Conservation (phyloP, 352 stramenopile species). For the Saprolegnia diclina region DNA sequence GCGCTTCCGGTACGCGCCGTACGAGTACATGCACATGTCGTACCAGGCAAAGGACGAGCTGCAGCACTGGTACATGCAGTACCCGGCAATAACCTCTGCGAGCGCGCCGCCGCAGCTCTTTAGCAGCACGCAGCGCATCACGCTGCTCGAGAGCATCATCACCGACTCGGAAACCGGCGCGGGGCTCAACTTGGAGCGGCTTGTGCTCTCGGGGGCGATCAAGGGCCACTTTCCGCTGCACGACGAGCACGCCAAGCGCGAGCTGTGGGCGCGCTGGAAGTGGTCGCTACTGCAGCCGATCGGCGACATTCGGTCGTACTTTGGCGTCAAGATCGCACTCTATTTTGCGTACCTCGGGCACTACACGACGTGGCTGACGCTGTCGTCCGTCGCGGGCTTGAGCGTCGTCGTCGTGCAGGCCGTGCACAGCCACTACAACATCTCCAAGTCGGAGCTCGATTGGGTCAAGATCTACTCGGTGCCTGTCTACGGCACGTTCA, state of each 20-base stretch:
- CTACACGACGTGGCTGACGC: conserved; percentile 92
- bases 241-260: conserved; percentile 55
- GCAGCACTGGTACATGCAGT: conserved; percentile 60
- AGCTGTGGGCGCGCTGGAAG: conserved; percentile 72
- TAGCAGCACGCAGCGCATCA: conserved; percentile 64
- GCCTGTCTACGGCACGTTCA: conserved; percentile 80
- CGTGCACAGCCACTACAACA: conserved; percentile 31
- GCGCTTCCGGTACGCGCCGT: conserved; percentile 62
- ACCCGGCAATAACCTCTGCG: conserved; percentile 30
- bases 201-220: conserved; percentile 71
- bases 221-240: conserved; percentile 74
- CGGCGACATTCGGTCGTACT: conserved; percentile 75
- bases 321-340: conserved; percentile 92
- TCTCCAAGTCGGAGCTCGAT: conserved; percentile 36
- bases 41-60: conserved; percentile 64
- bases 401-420: conserved; percentile 75
- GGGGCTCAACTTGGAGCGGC: conserved; percentile 41
- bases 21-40: conserved; percentile 79
- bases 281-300: conserved; percentile 75
- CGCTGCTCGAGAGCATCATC: conserved; percentile 81
- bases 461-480: conserved; percentile 69
- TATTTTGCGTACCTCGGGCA: conserved; percentile 98
- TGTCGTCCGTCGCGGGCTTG: conserved; percentile 86
- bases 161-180: conserved; percentile 46
- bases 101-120: conserved; percentile 39